Base-by-base conservation (phyloP, 2,329 filamentous ascomycete genomes). In the Plectosphaerella plurivora region DNA sequence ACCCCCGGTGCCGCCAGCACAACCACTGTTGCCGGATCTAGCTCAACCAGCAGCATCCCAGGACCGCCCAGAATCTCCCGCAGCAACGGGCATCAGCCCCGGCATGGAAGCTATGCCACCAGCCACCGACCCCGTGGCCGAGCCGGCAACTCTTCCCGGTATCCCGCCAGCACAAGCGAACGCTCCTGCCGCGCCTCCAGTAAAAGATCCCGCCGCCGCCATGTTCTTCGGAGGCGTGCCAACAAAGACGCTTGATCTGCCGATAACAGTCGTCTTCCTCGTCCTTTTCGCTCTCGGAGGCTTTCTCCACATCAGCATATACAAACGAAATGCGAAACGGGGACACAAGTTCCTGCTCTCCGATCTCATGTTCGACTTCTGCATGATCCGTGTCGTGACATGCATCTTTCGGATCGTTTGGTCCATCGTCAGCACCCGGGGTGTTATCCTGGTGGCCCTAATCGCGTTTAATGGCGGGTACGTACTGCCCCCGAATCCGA, bases 341-440 rank as follows among this genome's bases (percentile, higher is more conserved):
- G 61, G 63, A 2, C 70, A 72, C 59, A 73, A 71, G 55, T 73
- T 73, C 50, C 47, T 70, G 25, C 57, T 72, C 2, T 71, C 68
- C 3, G 62, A 59, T 42, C 56, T 66, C 10, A 53, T 72, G 16
- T 70, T 71, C 51, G 68, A 67, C 24, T 68, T 73, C 41, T 69
- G 64, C 51, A 64, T 70, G 61, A 61, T 68, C 2, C 59, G 70
- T 1, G 61, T 64, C 22, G 50, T 63, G 3, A 69, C 68, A 1
- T 66, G 69, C 47, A 56, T 62, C 15, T 63, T 73, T 50, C 64
- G 71, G 11, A 69, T 73, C 45, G 60, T 56, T 1, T 72, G 68
- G 69, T 64, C 68, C 1, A 58, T 62, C 47, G 54, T 53, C 15
- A 47, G 57, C 41, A 48, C 61, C 44, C 33, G 61, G 45, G 51